These are phyloP conservation scores for Dactylellina haptotyla DNA, from an alignment of 2,329 filamentous ascomycete species.

Conservation along the genomic window DNA sequence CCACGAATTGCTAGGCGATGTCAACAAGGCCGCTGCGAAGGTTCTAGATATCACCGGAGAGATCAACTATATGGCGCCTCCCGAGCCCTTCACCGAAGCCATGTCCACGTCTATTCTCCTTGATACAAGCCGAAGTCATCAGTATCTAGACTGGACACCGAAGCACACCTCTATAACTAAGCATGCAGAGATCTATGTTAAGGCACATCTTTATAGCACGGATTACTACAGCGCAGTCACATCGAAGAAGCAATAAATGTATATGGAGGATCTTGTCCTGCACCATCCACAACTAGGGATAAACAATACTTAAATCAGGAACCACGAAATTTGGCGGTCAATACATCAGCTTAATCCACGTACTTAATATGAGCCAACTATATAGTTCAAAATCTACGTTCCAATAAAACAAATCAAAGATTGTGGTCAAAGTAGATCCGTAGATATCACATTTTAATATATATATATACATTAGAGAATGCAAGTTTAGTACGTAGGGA, in stretches of 20 bases:
- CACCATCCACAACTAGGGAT: too few species aligned
- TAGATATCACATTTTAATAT: too few species aligned
- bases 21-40: slow-evolving; percentile 58
- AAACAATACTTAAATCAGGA: too few species aligned
- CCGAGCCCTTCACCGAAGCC: slow-evolving; percentile 58
- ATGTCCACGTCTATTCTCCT: slow-evolving; percentile 57
- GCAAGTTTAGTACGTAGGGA: too few species aligned
- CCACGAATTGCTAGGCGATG: slow-evolving; percentile 59
- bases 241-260: not conserved
- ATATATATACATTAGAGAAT: too few species aligned
- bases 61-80: slow-evolving; percentile 57
- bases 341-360: not conserved
- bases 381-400: too few species aligned
- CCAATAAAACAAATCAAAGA: too few species aligned
- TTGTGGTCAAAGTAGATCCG: too few species aligned
- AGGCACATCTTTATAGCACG: slow-evolving; percentile 34
- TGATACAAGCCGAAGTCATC: slow-evolving; percentile 58
- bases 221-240: slow-evolving; percentile 31
- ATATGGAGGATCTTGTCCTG: not conserved
- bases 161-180: slow-evolving; percentile 56
- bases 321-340: too few species aligned
- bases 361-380: not conserved
- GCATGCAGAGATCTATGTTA: slow-evolving; percentile 41
- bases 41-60: slow-evolving; percentile 58
- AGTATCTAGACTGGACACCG: slow-evolving; percentile 60